These are phyloP conservation scores for Colletotrichum lentis DNA, from an alignment of 2,329 filamentous ascomycete genomes.

Conservation along the genomic window DNA sequence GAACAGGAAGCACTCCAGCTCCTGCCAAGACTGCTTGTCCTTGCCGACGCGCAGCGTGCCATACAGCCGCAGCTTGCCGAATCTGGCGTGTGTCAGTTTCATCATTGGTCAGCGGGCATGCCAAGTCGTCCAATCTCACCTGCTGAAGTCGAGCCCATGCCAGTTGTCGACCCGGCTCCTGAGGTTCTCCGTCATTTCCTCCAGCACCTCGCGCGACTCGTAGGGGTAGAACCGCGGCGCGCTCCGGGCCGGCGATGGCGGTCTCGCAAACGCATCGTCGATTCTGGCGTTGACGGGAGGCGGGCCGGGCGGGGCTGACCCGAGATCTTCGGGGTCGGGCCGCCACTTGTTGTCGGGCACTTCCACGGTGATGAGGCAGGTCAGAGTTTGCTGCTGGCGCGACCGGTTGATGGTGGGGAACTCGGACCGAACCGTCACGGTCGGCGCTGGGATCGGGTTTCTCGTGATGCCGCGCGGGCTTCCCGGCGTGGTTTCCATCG, in stretches of 20 bases:
- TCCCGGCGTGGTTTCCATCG: constrained; percentile 86
- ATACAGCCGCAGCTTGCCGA: constrained; percentile 89
- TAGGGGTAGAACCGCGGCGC: constrained; percentile 72
- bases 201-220: constrained; percentile 78
- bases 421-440: constrained; percentile 94
- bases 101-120: constrained; percentile 7
- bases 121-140: constrained; percentile 55
- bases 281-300: constrained; percentile 53
- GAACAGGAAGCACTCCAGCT: constrained; percentile 95
- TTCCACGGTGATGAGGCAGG: constrained; percentile 92
- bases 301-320: constrained; percentile 56
- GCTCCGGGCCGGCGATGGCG: constrained; percentile 67
- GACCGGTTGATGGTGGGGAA: constrained; percentile 94
- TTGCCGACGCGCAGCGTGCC: constrained; percentile 93
- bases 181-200: constrained; percentile 86
- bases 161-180: constrained; percentile 94
- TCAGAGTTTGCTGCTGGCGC: constrained; percentile 92
- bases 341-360: constrained; percentile 93
- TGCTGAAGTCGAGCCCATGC: constrained; percentile 92
- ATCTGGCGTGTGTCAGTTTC: constrained; percentile 61
- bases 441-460: constrained; percentile 89
- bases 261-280: constrained; percentile 63
- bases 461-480: constrained; percentile 76
- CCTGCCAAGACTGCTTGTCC: constrained; percentile 96
- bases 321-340: constrained; percentile 82